These are phyloP conservation scores for Didymella arachidicola DNA, from an alignment of 2,329 filamentous ascomycete genomes.

Conservation along the genomic window DNA sequence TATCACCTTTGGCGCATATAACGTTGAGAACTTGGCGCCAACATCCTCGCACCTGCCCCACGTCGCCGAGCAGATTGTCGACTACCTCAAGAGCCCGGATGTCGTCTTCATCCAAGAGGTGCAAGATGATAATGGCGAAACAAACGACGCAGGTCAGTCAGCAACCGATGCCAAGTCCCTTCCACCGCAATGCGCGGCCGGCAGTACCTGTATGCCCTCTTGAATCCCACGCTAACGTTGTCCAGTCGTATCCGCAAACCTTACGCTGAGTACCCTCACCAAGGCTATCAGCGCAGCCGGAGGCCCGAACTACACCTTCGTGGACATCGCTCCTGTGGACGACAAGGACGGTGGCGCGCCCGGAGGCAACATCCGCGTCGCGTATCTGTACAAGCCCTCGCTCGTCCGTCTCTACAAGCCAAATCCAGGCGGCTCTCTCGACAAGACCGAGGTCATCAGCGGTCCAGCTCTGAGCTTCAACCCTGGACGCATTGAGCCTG, in stretches of 20 bases:
- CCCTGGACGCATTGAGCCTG: constrained; percentile 72
- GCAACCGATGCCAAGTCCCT: constrained; percentile 8
- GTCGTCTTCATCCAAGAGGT: constrained; percentile 75
- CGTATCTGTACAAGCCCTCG: constrained; percentile 72
- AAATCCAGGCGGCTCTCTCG: constrained; percentile 62
- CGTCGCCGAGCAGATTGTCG: constrained; percentile 70
- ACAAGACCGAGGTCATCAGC: constrained; percentile 65
- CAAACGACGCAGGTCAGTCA: constrained; percentile 63
- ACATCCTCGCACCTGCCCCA: constrained; percentile 62
- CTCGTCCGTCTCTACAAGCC: constrained; percentile 66
- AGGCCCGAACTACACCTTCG: constrained; percentile 64
- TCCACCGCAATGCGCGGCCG: constrained; percentile 17
- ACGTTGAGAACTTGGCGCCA: constrained; percentile 72
- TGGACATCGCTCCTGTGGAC: constrained; percentile 66
- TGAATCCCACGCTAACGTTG: constrained; percentile 6
- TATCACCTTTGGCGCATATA: constrained; percentile 72
- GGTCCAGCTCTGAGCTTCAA: constrained; percentile 70
- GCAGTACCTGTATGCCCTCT: constrained; percentile 2
- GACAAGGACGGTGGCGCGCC: constrained; percentile 70
- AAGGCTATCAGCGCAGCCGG: constrained; percentile 61
- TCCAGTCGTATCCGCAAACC: constrained; percentile 60
- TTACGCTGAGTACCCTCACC: constrained; percentile 65
- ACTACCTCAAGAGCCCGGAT: constrained; percentile 69
- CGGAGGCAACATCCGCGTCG: constrained; percentile 75
- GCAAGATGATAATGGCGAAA: constrained; percentile 70